These are phyloP conservation scores for Microbotryum silenes-acaulis DNA, from an alignment of 1,284 basidiomycete genomes.

Conservation along the genomic window DNA sequence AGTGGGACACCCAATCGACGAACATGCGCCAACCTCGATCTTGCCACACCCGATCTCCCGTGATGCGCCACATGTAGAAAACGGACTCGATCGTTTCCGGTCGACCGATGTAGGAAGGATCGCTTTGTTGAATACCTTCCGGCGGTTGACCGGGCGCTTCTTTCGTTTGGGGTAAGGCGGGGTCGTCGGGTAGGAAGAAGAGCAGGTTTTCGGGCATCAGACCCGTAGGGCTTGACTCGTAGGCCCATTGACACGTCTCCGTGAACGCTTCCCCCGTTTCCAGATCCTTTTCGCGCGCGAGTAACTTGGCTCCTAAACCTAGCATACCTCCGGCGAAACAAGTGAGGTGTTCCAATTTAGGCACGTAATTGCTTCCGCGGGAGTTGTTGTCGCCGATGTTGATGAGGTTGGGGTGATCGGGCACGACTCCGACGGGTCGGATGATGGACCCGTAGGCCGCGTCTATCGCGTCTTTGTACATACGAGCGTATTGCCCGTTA, in stretches of 20 bases:
- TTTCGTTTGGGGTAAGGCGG: background rate
- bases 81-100: conserved; percentile 54
- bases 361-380: conserved; percentile 11
- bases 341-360: conserved; percentile 41
- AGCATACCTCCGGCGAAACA: conserved; percentile 53
- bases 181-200: conserved; percentile 38
- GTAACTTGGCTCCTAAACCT: conserved; percentile 47
- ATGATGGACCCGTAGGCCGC: conserved; percentile 44
- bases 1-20: conserved; percentile 46
- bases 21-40: conserved; percentile 55
- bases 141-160: conserved; percentile 35
- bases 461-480: conserved; percentile 47
- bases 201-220: conserved; percentile 43
- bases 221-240: conserved; percentile 42
- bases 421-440: conserved; percentile 42
- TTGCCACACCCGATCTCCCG: conserved; percentile 48
- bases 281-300: conserved; percentile 45
- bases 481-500: conserved; percentile 42
- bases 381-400: conserved; percentile 31
- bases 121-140: conserved; percentile 35
- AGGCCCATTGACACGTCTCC: conserved; percentile 49
- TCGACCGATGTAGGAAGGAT: conserved; percentile 39
- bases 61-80: conserved; percentile 50
- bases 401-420: conserved; percentile 41
- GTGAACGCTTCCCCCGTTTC: conserved; percentile 41